Base-by-base conservation (phyloP, 164 flowering plant species). In the Liriodendron chinense region DNA sequence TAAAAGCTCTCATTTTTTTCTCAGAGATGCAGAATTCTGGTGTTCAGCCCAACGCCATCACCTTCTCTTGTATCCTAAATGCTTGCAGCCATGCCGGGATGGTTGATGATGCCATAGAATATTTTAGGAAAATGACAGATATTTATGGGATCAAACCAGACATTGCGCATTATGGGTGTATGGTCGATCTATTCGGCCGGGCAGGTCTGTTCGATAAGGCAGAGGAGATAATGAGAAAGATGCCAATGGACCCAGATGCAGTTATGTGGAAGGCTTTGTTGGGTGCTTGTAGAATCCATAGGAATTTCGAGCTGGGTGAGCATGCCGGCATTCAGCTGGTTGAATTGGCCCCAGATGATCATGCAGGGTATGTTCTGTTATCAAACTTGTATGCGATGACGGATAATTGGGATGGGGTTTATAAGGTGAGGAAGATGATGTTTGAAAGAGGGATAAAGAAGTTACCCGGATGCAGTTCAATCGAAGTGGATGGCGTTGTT, bases 31-130 rank as follows among this genome's bases (percentile, higher is more conserved):
- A 61, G 65, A 13, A 13, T 21, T 68, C 66, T 2, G 72, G 66
- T 24, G 72, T 75, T 13, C 7, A 12, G 56, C 72, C 77, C 72
- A 75, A 69, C 12, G 66, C 72, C 47, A 75, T 75, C 21, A 59
- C 72, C 21, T 68, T 75, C 72, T 28, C 72, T 21, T 68, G 67
- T 59, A 66, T 75, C 21, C 34, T 75, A 21, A 75, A 75, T 43
- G 77, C 72, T 28, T 75, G 77, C 56, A 75, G 77, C 66, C 77
- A 75, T 76, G 68, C 50, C 3, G 74, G 74, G 63, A 22, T 48
- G n/a, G 63, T 76, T 18, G 68, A 70, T 2, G 78, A 70, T n/a
- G 78, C 74, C 0, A 22, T 25, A 26, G 48, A 26, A 7, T 63
- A 47, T 10, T 76, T 76, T 63, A 21, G 21, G 14, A 50, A 23